Conservation (phyloP, 805 yeast species). For the Ogataea methanolica region DNA sequence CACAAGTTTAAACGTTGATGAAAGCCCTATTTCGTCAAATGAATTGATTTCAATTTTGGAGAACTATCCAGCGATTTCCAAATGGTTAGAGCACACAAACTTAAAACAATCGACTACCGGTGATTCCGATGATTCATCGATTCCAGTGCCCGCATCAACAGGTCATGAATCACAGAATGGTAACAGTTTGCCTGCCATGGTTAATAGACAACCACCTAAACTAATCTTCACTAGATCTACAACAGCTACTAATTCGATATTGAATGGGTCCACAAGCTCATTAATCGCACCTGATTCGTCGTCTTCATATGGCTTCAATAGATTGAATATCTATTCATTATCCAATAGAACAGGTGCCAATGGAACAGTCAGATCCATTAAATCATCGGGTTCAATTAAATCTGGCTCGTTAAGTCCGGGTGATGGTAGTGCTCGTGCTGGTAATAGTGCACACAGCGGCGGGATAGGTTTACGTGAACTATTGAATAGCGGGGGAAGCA, state of each 20-base stretch:
- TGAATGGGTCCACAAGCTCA: constrained; percentile 15
- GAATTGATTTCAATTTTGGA: constrained; percentile 5
- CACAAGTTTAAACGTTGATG: neutral
- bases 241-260: constrained; percentile 17
- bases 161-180: no score
- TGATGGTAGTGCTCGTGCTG: neutral
- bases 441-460: no score
- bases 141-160: constrained; percentile 9
- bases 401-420: neutral
- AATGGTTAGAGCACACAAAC: constrained; percentile 12
- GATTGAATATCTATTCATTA: neutral
- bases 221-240: constrained; percentile 14
- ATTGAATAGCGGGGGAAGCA: no score
- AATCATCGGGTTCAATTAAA: neutral
- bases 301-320: constrained; percentile 1
- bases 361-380: no score
- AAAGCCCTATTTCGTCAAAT: constrained; percentile 1
- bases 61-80: constrained; percentile 5
- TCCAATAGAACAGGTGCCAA: no score
- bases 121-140: neutral
- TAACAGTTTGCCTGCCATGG: no score
- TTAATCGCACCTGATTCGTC: neutral
- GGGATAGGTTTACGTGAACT: no score
- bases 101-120: constrained; percentile 5
- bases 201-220: constrained; percentile 8